Percentiles rank a stretch among this genome's conserved stretches.
phyloP scores from a whole-genome alignment of 495 filamentous ascomycete genomes.

The Lophiotrema nucula region DNA sequence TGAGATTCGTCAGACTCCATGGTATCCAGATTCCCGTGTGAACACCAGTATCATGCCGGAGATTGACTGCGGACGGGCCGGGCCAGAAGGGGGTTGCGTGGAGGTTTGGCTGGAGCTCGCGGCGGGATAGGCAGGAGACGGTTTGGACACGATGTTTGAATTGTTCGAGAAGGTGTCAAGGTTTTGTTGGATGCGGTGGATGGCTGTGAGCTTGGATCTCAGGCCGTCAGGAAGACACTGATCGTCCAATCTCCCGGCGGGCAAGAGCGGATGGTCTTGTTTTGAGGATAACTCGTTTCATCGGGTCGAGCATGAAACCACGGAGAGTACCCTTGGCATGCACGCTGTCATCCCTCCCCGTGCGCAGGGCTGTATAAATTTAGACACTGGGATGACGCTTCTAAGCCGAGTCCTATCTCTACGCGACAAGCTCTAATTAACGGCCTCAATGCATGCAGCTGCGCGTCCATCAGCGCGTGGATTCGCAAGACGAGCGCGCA shows the following conservation, averaged over 20 bases:
- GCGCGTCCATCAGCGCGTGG: constrained; percentile 1
- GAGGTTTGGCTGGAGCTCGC: not conserved
- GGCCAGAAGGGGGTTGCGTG: constrained; percentile 23
- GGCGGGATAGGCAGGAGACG: constrained; percentile 8
- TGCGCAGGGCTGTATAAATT: constrained; percentile 32
- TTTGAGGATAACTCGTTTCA: constrained; percentile 35
- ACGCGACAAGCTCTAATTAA: not conserved
- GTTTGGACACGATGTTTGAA: constrained; percentile 4
- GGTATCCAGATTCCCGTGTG: constrained; percentile 16
- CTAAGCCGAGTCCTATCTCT: constrained; percentile 14
- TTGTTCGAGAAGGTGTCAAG: constrained; percentile 24
- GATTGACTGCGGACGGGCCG: constrained; percentile 25
- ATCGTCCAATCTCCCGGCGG: constrained; percentile 30
- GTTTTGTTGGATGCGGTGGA: constrained; percentile 17
- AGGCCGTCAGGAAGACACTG: constrained; percentile 31
- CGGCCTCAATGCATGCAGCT: not conserved
- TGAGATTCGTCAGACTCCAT: constrained; percentile 34
- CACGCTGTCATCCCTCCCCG: constrained; percentile 31
- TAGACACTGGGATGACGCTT: constrained; percentile 15
- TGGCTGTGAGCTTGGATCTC: constrained; percentile 8
- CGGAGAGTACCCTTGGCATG: constrained; percentile 30
- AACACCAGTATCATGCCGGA: constrained; percentile 30
- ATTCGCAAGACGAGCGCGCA: not conserved
- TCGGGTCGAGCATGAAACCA: constrained; percentile 30
- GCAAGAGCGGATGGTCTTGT: constrained; percentile 31